Conservation (phyloP, 768 basidiomycete species). For the Neoboletus subvelutipes region DNA sequence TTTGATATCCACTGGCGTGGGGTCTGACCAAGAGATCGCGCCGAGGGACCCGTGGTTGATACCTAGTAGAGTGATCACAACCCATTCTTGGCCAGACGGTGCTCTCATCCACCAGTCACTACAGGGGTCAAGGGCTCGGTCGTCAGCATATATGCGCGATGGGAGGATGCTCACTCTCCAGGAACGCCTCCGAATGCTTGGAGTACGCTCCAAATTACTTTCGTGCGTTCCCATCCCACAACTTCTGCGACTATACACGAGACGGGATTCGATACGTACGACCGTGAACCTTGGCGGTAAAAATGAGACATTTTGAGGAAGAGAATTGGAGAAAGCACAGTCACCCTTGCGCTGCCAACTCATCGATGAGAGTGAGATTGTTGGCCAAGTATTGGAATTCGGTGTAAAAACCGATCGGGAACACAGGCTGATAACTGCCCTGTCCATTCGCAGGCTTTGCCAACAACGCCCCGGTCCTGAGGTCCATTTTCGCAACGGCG, state of each 20-base stretch:
- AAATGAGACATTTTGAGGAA: not conserved
- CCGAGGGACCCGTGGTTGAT: constrained; percentile 71
- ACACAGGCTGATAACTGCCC: constrained; percentile 49
- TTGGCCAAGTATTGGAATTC: constrained; percentile 35
- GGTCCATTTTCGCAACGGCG: constrained; percentile 58
- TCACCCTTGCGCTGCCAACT: constrained; percentile 32
- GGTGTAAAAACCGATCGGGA: constrained; percentile 45
- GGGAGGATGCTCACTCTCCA: constrained; percentile 31
- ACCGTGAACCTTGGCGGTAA: constrained; percentile 18
- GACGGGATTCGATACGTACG: constrained; percentile 24
- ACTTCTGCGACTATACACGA: constrained; percentile 29
- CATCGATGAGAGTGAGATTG: constrained; percentile 28
- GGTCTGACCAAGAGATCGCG: constrained; percentile 50
- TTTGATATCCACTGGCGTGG: constrained; percentile 53
- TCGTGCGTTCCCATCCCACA: constrained; percentile 65
- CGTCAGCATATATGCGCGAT: not conserved
- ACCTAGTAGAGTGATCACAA: constrained; percentile 60
- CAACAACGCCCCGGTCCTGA: constrained; percentile 54
- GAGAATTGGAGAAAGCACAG: constrained; percentile 1
- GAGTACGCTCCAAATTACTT: constrained; percentile 75
- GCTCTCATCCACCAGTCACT: constrained; percentile 56
- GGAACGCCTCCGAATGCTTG: constrained; percentile 64
- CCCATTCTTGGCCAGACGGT: constrained; percentile 68
- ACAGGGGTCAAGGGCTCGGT: constrained; percentile 3
- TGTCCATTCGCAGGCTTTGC: constrained; percentile 50